phyloP scores from a whole-genome alignment of 805 yeast genomes.

The Maudiozyma serrabonitensis region DNA sequence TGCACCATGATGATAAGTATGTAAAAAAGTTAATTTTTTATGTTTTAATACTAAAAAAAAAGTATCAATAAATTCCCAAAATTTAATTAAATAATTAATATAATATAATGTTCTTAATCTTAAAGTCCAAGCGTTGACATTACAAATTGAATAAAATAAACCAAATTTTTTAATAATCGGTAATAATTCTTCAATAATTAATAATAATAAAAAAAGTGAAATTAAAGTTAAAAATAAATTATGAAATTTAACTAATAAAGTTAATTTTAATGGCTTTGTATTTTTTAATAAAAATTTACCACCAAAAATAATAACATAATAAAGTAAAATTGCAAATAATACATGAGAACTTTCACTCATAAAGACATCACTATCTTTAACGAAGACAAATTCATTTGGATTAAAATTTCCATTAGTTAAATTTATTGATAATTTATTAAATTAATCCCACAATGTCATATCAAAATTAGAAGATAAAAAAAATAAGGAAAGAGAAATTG shows the following conservation, averaged over 20 bases:
- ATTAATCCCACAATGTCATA: constrained; percentile 18
- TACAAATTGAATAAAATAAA: constrained; percentile 73
- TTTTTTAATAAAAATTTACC: constrained; percentile 57
- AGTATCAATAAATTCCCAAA: constrained; percentile 81
- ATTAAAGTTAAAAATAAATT: constrained; percentile 63
- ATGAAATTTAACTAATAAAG: constrained; percentile 71
- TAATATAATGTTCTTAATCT: constrained; percentile 77
- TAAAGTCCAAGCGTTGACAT: constrained; percentile 68
- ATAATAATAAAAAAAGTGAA: constrained; percentile 55
- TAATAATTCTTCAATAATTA: constrained; percentile 72
- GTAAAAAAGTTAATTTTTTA: constrained; percentile 85
- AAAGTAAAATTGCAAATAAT: constrained; percentile 44
- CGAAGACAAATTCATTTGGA: constrained; percentile 49
- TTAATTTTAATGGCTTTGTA: constrained; percentile 60
- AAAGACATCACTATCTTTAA: constrained; percentile 48
- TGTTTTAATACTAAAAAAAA: constrained; percentile 81
- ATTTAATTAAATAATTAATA: constrained; percentile 84
- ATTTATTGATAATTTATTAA: constrained; percentile 12
- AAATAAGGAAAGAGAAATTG: not conserved
- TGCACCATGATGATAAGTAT: constrained; percentile 96
- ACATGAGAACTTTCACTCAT: constrained; percentile 56
- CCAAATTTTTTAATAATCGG: constrained; percentile 74
- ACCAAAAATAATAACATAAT: constrained; percentile 76
- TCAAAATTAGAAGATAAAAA: not conserved
- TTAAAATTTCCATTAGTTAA: constrained; percentile 19